phyloP scores from a whole-genome alignment of 2,329 filamentous ascomycete genomes.

The Cadophora sp. region DNA sequence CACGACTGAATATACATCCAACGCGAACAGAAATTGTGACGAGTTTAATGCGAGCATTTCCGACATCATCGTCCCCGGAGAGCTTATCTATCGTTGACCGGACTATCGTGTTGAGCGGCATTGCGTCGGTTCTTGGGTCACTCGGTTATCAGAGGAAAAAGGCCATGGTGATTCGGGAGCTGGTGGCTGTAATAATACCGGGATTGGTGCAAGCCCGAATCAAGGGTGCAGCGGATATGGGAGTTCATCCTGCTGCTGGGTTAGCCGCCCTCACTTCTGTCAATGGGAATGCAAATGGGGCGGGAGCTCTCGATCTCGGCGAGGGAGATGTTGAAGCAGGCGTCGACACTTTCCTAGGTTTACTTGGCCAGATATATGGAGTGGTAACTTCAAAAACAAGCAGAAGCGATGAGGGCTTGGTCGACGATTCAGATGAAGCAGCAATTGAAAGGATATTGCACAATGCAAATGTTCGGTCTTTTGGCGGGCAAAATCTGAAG shows the following conservation, averaged over 20 bases:
- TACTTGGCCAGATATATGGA: slow-evolving; percentile 68
- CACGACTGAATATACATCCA: slow-evolving; percentile 62
- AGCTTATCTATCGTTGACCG: slow-evolving; percentile 76
- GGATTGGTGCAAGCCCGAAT: slow-evolving; percentile 91
- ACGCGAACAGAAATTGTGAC: slow-evolving; percentile 68
- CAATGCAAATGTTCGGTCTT: slow-evolving; percentile 65
- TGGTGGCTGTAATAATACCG: slow-evolving; percentile 82
- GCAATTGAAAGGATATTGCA: slow-evolving; percentile 64
- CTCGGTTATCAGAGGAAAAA: slow-evolving; percentile 88
- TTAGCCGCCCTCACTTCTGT: slow-evolving; percentile 73
- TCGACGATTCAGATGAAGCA: slow-evolving; percentile 58
- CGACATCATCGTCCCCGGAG: slow-evolving; percentile 67
- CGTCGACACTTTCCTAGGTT: slow-evolving; percentile 66
- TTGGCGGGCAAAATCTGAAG: slow-evolving; percentile 82
- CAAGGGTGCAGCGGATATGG: slow-evolving; percentile 92
- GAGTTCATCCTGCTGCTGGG: slow-evolving; percentile 91
- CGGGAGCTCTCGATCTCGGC: slow-evolving; percentile 64
- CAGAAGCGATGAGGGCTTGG: slow-evolving; percentile 16
- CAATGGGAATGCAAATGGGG: slow-evolving; percentile 56
- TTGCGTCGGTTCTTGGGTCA: slow-evolving; percentile 82
- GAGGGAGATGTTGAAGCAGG: slow-evolving; percentile 71
- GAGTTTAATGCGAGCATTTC: slow-evolving; percentile 73
- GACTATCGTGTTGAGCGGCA: slow-evolving; percentile 81
- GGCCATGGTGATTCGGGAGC: slow-evolving; percentile 85
- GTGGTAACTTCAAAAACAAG: slow-evolving; percentile 51